Evolutionary conservation across 1,284 basidiomycete species (phyloP).

Genomic region (Trichosporon ovoides): DNA sequence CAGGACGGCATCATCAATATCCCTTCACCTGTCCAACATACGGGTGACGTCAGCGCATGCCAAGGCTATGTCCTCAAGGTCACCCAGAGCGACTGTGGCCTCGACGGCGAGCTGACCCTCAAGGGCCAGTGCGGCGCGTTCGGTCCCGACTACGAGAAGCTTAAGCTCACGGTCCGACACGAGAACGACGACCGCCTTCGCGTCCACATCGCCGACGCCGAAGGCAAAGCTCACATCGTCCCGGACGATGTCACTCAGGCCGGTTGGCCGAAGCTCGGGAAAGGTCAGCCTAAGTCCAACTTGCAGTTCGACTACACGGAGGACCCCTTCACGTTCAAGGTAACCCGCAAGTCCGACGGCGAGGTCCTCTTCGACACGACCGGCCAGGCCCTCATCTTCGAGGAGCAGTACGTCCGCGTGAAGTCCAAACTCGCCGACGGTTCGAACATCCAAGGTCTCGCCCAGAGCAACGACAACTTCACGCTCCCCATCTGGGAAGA

Average conservation of each 20-base stretch:
- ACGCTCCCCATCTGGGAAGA: constrained; percentile 54
- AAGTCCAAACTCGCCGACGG: constrained; percentile 38
- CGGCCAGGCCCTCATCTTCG: constrained; percentile 62
- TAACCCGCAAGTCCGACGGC: constrained; percentile 57
- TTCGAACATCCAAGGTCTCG: constrained; percentile 71
- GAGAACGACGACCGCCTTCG: constrained; percentile 53
- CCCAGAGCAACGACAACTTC: constrained; percentile 51
- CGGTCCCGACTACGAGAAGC: constrained; percentile 59
- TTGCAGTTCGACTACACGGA: constrained; percentile 61
- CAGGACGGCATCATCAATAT: constrained; percentile 19
- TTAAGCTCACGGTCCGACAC: constrained; percentile 53
- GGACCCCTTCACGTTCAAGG: constrained; percentile 71
- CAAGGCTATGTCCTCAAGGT: constrained; percentile 29
- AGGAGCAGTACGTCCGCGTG: constrained; percentile 71
- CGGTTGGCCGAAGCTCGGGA: constrained; percentile 53
- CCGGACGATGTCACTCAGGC: constrained; percentile 57
- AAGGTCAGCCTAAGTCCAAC: constrained; percentile 33
- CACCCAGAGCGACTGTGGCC: constrained; percentile 12
- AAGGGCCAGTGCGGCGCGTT: constrained; percentile 62
- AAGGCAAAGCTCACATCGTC: constrained; percentile 59
- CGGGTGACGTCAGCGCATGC: constrained; percentile 24
- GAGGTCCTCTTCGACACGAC: constrained; percentile 63
- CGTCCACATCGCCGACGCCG: constrained; percentile 62
- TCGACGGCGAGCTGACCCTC: constrained; percentile 24
- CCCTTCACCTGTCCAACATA: constrained; percentile 26